phyloP scores from a whole-genome alignment of 192 early-diverging fungal genomes.

The Coemansia sp. region DNA sequence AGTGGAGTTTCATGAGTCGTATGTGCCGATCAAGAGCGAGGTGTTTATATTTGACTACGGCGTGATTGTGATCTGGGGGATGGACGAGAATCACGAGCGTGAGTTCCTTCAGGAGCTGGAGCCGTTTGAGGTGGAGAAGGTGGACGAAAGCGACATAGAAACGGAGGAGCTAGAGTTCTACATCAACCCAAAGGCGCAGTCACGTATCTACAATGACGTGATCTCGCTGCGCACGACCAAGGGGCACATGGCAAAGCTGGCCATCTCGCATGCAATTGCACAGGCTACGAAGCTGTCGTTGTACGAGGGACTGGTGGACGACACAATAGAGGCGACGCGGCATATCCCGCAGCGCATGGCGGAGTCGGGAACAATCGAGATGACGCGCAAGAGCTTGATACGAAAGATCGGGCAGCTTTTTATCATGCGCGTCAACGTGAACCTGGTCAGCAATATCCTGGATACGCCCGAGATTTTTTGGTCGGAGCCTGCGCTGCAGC shows the following conservation, averaged over 20 bases:
- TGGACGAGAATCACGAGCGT: slow-evolving; percentile 80
- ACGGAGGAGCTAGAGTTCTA: slow-evolving; percentile 80
- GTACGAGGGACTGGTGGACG: slow-evolving; percentile 91
- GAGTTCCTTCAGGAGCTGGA: slow-evolving; percentile 77
- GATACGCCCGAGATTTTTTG: slow-evolving; percentile 95
- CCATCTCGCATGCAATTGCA: slow-evolving; percentile 94
- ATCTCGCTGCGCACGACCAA: slow-evolving; percentile 77
- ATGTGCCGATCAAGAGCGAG: slow-evolving; percentile 62
- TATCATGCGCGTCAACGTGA: slow-evolving; percentile 87
- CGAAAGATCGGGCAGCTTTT: slow-evolving; percentile 95
- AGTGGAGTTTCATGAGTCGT: slow-evolving; percentile 42
- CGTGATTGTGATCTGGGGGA: slow-evolving; percentile 95
- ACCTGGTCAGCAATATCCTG: slow-evolving; percentile 83
- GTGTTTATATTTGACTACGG: slow-evolving; percentile 92
- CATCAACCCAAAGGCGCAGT: slow-evolving; percentile 64
- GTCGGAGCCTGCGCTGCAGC: slow-evolving; percentile 80
- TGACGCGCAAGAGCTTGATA: slow-evolving; percentile 89
- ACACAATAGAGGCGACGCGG: slow-evolving; percentile 84
- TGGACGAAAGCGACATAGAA: slow-evolving; percentile 66
- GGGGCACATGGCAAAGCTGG: slow-evolving; percentile 88
- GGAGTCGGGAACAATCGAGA: slow-evolving; percentile 86
- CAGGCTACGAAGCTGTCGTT: slow-evolving; percentile 92
- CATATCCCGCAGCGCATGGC: slow-evolving; percentile 93
- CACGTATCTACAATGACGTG: slow-evolving; percentile 85
- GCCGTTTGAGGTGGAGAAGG: slow-evolving; percentile 54